Evolutionary conservation across 176 grass and related monocot genomes (phyloP).

Genomic region (Puya raimondii): DNA sequence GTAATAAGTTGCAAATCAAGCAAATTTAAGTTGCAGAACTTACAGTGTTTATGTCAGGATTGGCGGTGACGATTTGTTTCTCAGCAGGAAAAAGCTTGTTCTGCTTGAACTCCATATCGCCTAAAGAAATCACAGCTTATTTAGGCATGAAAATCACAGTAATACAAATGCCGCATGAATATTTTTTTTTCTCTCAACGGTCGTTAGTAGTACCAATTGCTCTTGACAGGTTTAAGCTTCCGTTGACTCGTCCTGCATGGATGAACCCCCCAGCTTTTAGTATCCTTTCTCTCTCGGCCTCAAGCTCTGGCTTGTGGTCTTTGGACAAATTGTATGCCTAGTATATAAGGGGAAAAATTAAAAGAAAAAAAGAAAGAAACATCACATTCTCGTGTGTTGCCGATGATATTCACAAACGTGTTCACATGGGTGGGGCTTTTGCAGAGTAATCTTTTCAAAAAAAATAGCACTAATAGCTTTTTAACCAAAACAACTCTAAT

Average conservation of each 20-base stretch:
- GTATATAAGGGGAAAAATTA: slow-evolving; percentile 17
- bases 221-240: slow-evolving; percentile 81
- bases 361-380: not conserved
- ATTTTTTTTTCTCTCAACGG: not conserved
- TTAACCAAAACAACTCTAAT: too few species aligned
- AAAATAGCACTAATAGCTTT: too few species aligned
- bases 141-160: slow-evolving; percentile 1
- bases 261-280: slow-evolving; percentile 71
- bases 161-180: not conserved
- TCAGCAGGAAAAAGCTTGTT: slow-evolving; percentile 78
- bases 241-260: slow-evolving; percentile 77
- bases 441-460: too few species aligned
- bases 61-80: slow-evolving; percentile 85
- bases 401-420: not conserved
- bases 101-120: slow-evolving; percentile 97
- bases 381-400: not conserved
- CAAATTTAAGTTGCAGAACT: slow-evolving; percentile 21
- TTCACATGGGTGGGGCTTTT: not conserved
- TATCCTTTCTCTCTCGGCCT: slow-evolving; percentile 72
- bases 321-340: slow-evolving; percentile 76
- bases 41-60: slow-evolving; percentile 88
- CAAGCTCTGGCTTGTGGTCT: slow-evolving; percentile 95
- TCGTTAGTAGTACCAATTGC: slow-evolving; percentile 48
- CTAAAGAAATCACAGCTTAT: slow-evolving; percentile 27
- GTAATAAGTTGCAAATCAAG: not conserved